Base-by-base conservation (phyloP, 139 green algal genomes). In the Tetraselmis striata region DNA sequence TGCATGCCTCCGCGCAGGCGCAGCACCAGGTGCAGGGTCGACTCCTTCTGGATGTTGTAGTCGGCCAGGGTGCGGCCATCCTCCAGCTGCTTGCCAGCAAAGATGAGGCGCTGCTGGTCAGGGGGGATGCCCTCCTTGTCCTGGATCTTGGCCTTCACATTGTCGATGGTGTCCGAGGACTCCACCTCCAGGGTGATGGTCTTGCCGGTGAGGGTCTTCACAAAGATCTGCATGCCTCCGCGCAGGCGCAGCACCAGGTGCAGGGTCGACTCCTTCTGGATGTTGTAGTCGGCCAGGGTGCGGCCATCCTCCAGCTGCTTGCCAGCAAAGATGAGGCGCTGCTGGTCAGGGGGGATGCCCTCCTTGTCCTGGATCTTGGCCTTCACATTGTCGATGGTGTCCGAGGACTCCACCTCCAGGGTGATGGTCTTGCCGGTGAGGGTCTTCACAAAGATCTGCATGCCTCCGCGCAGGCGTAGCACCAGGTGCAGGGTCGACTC, bases 31-130 rank as follows among this genome's bases (percentile, higher is more conserved):
- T 91, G 87, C 0, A 91, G 81, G 0, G 91, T 94, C 1, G 84
- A 91, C 87, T 97, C 95, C 93, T 98, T 98, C 94, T 98, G 95
- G 90, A 98, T 98, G 92, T 98, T 98, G 93, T 98, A 98, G 87
- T 98, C 95, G 23, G 95, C 92, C 80, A 98, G 87, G n/a, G 94
- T 98, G 83, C 95, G 90, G 83, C 95, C 95, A 81, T 98, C 95
- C 90, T 98, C 95, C 31, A 98, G 90, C 91, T 98, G 95, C 92
- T 84, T 75, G 45, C n/a, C 77, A 18, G 76, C 77, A 78, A 85
- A 0, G 2, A 82, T 82, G 0, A 82, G 76, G 18, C 82, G 58
- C 30, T 83, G 76, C 24, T 82, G 82, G 25, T 83, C 29, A 30
- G 58, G 77, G 18, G 30, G 29, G 28, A 32, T 74, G 27, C 32